Base-by-base conservation (phyloP, 305 asterid genomes). In the Petunia hybrid region DNA sequence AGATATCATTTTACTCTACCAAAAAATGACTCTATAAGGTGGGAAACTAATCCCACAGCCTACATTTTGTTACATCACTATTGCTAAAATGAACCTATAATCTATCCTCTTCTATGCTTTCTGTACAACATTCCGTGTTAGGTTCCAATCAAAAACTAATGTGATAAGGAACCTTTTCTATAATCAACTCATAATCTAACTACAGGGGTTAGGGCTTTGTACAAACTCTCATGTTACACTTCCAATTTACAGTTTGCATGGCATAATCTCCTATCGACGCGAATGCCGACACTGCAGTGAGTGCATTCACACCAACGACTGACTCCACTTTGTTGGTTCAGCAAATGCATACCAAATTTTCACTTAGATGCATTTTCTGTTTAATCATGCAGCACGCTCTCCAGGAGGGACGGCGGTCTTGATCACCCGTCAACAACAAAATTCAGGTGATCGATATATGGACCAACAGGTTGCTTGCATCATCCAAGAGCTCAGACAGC, bases 141-240 rank as follows among this genome's bases (percentile, higher is more conserved):
- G 91, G 84, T 82, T 87, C 91, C 88, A 84, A 7, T 79, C 71
- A 73, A 77, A 84, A 2, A 51, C 5, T 22, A 22, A 22, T 22
- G 31, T 73, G 62, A 86, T 76, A 77, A 88, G 88, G 82, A 85
- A 87, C 83, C 86, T 16, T 71, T 62, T 80, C 83, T 89, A 91
- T 89, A 90, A 88, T 90, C 79, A 87, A 84, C 79, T 91, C 80
- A 77, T 75, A 2, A 84, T 76, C 90, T 91, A 85, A 77, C 68
- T 82, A 85, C 85, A 83, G 78, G 75, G 85, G 89, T 82, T 83
- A 70, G 86, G 70, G 87, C 77, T 85, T 78, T 88, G 84, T 87
- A 88, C 89, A 88, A 65, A 65, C 77, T 45, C 3, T 7, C 63
- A 43, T 82, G 60, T 65, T 74, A 82, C 83, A 89, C 67, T 83